Evolutionary conservation across 2,329 filamentous ascomycete genomes (phyloP), one percentile per base, ranked within the genome.

Genomic region (Exophiala spinifera): DNA sequence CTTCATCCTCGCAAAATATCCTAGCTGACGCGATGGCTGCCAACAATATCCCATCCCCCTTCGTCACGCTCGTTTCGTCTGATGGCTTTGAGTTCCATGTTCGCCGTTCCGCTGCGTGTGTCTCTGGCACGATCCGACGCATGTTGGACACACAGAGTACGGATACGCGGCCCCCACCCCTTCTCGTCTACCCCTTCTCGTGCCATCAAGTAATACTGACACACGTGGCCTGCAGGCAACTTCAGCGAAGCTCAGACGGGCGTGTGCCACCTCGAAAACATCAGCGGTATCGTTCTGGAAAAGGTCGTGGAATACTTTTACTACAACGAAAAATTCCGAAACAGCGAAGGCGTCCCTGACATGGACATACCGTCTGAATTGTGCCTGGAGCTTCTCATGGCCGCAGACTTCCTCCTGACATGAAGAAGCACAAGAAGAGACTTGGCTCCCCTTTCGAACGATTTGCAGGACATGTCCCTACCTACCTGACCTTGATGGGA

Each of bases 251-350:
- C 79, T 0, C 69, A 78, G 13, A 78, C 77, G 15, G 83, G 83
- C 46, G 76, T 77, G 28, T 83, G 82, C 57, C 73, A 75, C 1
- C 75, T 87, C 20, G 79, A 83, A 52, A 83, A 80, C 37, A 79
- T 86, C 65, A 86, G 81, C 62, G 83, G 80, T 23, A 69, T 84
- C 21, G 77, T 86, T 10, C 74, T 87, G 1, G 84, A 87, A 65
- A 86, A 86, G 67, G 82, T 87, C 49, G 86, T 83, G 76, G 83
- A 86, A 66, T 87, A 87, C 65, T 77, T 87, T 42, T 85, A 84
- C 69, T 87, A 86, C 72, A 81, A 84, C 60, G 79, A 86, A 63
- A 85, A 84, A 69, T 74, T 85, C 65, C 79, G 80, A 60, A 75
- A 83, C 43, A 74, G 76, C 53, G 77, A 74, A 44, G 81, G 84